Evolutionary conservation across 2,329 filamentous ascomycete genomes (phyloP).

Genomic region (Arthroderma sp.): DNA sequence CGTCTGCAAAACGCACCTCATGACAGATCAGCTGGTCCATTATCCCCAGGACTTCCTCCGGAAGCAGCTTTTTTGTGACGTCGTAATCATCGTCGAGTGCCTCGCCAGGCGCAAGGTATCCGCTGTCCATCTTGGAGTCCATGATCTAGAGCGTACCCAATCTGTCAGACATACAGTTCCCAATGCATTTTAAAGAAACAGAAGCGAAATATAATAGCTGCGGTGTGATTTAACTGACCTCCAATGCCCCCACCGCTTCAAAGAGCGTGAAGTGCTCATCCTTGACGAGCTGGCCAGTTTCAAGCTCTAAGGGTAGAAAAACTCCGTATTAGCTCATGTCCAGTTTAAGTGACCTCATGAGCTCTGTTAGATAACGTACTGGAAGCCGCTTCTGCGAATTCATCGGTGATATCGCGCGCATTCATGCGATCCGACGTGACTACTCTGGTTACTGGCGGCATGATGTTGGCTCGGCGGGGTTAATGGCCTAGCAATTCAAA

Average conservation of each 20-base stretch:
- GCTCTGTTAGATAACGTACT: constrained; percentile 24
- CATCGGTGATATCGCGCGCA: constrained; percentile 41
- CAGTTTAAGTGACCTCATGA: neutral
- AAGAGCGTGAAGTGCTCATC: constrained; percentile 91
- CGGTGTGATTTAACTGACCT: constrained; percentile 28
- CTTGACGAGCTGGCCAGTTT: constrained; percentile 74
- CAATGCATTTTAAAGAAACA: neutral
- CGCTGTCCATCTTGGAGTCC: constrained; percentile 98
- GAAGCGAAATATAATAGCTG: no score
- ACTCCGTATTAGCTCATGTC: neutral
- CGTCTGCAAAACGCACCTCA: constrained; percentile 46
- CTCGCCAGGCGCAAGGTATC: constrained; percentile 63
- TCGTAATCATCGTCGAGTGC: constrained; percentile 68
- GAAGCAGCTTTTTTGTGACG: constrained; percentile 51
- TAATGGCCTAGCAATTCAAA: neutral
- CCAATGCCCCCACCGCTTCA: constrained; percentile 70
- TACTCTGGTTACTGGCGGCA: neutral
- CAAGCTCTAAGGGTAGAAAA: constrained; percentile 43
- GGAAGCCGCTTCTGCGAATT: constrained; percentile 40
- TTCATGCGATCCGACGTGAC: constrained; percentile 23
- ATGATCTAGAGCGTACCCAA: constrained; percentile 56
- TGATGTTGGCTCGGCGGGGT: neutral
- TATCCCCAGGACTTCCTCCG: constrained; percentile 75
- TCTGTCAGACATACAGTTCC: neutral
- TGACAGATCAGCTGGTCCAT: constrained; percentile 86